Evolutionary conservation across 1,284 basidiomycete species (phyloP), one percentile per base, ranked within the genome.

Genomic region (Cryptococcus sp.): DNA sequence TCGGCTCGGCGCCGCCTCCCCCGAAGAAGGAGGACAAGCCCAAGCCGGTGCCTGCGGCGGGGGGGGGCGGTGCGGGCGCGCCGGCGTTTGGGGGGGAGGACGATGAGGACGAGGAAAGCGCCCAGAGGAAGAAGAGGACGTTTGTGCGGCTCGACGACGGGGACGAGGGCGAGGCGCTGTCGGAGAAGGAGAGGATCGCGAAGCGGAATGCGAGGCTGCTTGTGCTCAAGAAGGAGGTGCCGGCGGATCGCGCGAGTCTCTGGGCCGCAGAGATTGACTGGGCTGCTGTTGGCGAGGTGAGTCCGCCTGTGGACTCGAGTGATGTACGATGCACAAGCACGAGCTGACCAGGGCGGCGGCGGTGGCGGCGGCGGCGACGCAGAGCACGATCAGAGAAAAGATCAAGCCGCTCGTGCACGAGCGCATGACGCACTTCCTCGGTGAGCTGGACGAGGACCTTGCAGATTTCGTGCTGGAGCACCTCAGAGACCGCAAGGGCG

Each of bases 381-480:
- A 61, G 55, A 48, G 33, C 43, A n/a, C 36, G 9, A 37, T 58
- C 33, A 46, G 44, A 44, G 18, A 85, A 52, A 93, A 93, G 76
- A 80, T 94, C 24, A 85, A 89, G 71, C 85, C 87, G 28, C 78
- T 92, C 45, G 84, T 91, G 21, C 87, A 87, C 63, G 82, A 83
- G 13, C 82, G 87, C 65, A 91, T 95, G 83, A 81, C 83, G 36
- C 86, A 87, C 70, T 89, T 88, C 66, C 82, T 94, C 4, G 91
- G 91, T 56, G 89, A 92, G 68, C 81, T 90, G 61, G 76, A 77
- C 48, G 65, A 71, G 59, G 91, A 95, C 56, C 81, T 94, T 52
- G 85, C 91, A 49, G 87, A 93, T 82, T 94, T 91, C 69, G 89
- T 89, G 12, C 78, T 92, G 16, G 91, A 93, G 71, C 89, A 93